These are phyloP conservation scores for Fragilaria crotonensis DNA, from an alignment of 108 stramenopile species.

Conservation along the genomic window DNA sequence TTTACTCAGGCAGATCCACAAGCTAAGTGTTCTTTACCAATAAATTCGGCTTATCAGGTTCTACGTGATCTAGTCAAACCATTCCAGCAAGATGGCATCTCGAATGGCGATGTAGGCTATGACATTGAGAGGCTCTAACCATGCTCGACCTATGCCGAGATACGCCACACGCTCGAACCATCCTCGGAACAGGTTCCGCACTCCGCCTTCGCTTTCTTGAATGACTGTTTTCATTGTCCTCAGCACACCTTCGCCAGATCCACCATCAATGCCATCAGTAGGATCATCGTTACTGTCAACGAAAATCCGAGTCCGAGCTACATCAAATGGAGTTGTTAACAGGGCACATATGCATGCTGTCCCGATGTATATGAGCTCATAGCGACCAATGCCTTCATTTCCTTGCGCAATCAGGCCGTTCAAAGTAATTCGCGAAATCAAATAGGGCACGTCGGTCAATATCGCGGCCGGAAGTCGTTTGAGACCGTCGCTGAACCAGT, in stretches of 20 bases:
- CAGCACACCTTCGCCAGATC: constrained; percentile 29
- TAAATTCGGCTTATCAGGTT: too few relatives aligned
- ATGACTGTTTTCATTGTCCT: constrained; percentile 40
- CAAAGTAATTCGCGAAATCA: constrained; percentile 56
- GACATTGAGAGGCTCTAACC: constrained; percentile 72
- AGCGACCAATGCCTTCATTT: constrained; percentile 48
- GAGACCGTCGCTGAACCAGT: constrained; percentile 62
- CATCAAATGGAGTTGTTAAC: constrained; percentile 84
- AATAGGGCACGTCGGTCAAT: constrained; percentile 55
- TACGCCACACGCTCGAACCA: constrained; percentile 74
- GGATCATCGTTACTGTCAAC: constrained; percentile 35
- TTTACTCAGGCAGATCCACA: too few relatives aligned
- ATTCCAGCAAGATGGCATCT: constrained; percentile 65
- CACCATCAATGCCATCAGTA: constrained; percentile 15
- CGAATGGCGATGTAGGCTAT: constrained; percentile 72
- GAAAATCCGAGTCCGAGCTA: constrained; percentile 68
- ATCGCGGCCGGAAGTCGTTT: constrained; percentile 50
- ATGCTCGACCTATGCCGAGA: constrained; percentile 72
- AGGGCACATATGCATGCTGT: constrained; percentile 59
- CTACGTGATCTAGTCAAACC: constrained; percentile 56
- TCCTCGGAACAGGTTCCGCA: constrained; percentile 67
- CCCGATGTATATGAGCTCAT: constrained; percentile 48
- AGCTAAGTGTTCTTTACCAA: too few relatives aligned
- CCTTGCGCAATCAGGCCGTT: constrained; percentile 55
- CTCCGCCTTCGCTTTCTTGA: constrained; percentile 61